phyloP scores from a whole-genome alignment of 164 flowering plant genomes.

The Malania oleifera region DNA sequence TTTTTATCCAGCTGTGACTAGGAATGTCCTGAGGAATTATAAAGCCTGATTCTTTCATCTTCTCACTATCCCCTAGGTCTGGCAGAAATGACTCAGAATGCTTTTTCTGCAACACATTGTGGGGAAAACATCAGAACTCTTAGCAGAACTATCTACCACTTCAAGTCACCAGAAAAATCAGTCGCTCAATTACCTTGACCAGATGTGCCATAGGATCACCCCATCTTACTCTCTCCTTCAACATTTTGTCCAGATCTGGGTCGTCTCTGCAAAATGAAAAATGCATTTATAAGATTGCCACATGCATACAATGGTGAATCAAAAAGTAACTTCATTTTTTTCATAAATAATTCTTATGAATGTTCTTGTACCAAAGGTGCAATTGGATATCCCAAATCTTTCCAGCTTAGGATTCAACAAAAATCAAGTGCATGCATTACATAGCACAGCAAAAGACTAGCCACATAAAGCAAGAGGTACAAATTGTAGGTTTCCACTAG shows the following conservation, averaged over 20 bases:
- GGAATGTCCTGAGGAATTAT: constrained; percentile 3
- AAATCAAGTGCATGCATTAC: no score
- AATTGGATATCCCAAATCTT: no score
- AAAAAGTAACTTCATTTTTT: no score
- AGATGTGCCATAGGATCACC: constrained; percentile 6
- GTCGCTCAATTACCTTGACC: constrained; percentile 8
- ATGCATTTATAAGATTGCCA: background rate
- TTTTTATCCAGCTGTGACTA: constrained; percentile 1
- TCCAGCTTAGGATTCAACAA: no score
- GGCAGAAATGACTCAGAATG: background rate
- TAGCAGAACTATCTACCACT: background rate
- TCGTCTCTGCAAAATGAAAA: background rate
- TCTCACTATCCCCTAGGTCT: background rate
- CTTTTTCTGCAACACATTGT: background rate
- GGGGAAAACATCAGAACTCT: background rate
- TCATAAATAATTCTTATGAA: no score
- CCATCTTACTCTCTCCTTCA: constrained; percentile 6
- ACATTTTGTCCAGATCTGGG: constrained; percentile 7
- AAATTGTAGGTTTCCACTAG: no score
- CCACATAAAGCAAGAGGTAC: no score
- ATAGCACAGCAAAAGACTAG: no score
- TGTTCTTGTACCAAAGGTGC: no score
- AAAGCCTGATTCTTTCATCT: constrained; percentile 5
- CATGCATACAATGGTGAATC: no score
- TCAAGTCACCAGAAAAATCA: no score